Evolutionary conservation across 2,329 filamentous ascomycete species (phyloP).

Genomic region (Knoxdaviesia capensis): DNA sequence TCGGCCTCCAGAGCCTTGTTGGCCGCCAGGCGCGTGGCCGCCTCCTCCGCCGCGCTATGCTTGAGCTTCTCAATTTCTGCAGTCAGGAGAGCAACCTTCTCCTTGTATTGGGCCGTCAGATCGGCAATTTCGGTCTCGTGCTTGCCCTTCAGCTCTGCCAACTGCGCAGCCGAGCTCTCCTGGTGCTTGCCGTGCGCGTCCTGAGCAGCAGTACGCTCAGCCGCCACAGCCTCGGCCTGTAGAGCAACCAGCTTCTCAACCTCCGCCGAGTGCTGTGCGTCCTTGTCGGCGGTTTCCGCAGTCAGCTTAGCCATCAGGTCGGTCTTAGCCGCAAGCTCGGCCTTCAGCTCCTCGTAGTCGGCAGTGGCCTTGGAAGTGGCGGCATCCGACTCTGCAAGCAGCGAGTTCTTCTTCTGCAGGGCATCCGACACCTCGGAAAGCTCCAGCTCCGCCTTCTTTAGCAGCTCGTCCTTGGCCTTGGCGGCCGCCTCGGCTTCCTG

Average conservation of each 20-base stretch:
- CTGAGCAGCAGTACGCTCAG: constrained; percentile 17
- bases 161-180: too few species aligned
- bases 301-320: constrained; percentile 22
- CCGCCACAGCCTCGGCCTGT: constrained; percentile 20
- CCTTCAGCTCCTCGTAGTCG: constrained; percentile 15
- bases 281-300: constrained; percentile 1
- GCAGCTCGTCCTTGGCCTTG: constrained; percentile 2
- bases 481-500: too few species aligned
- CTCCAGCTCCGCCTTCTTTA: too few species aligned
- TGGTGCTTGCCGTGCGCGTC: too few species aligned
- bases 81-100: constrained; percentile 10
- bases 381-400: too few species aligned
- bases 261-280: constrained; percentile 17
- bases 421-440: constrained; percentile 3
- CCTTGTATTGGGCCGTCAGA: constrained; percentile 18
- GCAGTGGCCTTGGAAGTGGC: constrained; percentile 8
- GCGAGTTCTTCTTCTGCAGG: constrained; percentile 3
- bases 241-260: constrained; percentile 24
- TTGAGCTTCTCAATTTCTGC: constrained; percentile 13
- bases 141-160: constrained; percentile 26
- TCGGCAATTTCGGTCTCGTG: constrained; percentile 33
- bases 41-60: not conserved
- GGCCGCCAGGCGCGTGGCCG: not conserved
- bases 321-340: constrained; percentile 19
- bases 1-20: constrained; percentile 27